A percentile compares a stretch with the other conserved stretches of the same genome.
Evolutionary conservation across 352 stramenopile species (phyloP).

Genomic region (Globisporangium paroecandrum): DNA sequence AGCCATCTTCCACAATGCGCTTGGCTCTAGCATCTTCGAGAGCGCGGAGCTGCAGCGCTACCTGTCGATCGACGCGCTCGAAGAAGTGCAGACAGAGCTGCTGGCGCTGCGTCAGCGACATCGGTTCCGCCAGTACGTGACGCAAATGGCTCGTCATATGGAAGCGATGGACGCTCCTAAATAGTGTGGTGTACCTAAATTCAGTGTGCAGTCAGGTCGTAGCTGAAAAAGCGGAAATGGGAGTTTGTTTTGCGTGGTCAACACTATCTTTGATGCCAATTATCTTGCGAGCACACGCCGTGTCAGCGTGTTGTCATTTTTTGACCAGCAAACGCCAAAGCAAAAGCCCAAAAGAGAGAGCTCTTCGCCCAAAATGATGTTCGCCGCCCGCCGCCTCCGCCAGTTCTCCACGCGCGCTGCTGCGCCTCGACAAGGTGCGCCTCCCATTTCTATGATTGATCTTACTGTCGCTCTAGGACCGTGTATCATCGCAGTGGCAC

Average conservation of each 20-base stretch:
- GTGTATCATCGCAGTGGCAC: too few relatives aligned
- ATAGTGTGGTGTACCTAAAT: conserved; percentile 5
- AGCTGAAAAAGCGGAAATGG: neutral
- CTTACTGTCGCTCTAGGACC: neutral
- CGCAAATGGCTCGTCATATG: conserved; percentile 22
- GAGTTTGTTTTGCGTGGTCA: conserved; percentile 3
- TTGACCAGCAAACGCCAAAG: conserved; percentile 12
- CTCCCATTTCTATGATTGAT: neutral
- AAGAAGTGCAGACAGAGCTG: conserved; percentile 36
- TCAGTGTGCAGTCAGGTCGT: neutral
- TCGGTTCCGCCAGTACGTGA: conserved; percentile 57
- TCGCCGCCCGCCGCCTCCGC: conserved; percentile 32
- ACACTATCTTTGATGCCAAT: neutral
- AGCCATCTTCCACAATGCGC: conserved; percentile 36
- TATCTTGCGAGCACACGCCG: neutral
- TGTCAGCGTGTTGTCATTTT: neutral
- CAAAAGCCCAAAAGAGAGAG: conserved; percentile 1
- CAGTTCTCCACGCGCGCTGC: conserved; percentile 34
- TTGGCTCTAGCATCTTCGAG: conserved; percentile 15
- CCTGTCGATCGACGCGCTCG: conserved; percentile 19
- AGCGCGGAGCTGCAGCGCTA: conserved; percentile 11
- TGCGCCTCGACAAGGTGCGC: conserved; percentile 38
- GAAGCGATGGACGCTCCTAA: conserved; percentile 9
- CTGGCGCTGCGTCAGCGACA: conserved; percentile 38
- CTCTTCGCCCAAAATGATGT: conserved; percentile 20